Evolutionary conservation across 2,329 filamentous ascomycete species (phyloP), one percentile per base, ranked within the genome.

Genomic region (Arthrobotrys sphaeroides): DNA sequence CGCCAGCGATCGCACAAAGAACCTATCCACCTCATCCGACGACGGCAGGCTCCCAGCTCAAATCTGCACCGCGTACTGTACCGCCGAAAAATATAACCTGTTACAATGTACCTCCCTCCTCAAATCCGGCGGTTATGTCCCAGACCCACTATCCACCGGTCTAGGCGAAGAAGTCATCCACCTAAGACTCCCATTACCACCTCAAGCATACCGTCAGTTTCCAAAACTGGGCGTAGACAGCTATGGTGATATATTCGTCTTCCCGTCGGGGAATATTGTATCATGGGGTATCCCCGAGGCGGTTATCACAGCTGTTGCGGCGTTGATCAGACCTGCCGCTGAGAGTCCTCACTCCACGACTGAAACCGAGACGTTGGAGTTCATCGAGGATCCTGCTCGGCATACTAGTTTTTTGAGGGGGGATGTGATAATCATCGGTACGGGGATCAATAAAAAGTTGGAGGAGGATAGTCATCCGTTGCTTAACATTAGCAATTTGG

Each of bases 261-360:
- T 99, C 78, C 93, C 94, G 6, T 97, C 94, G 0, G 95, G 95
- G 9, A 96, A 94, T 10, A 87, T 98, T 5, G 95, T 98, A 4
- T 90, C 92, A 22, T 99, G 95, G 95, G 91, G 92, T 3, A 86
- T 97, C 0, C 90, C 92, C 0, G 88, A 93, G 75, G 88, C 90
- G 69, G 88, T 93, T 16, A 90, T 93, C 13, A 86, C 86, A 18
- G 87, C 87, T 55, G 84, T 93, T 22, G 90, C 91, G 3, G 91
- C 91, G 6, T 88, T 87, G 68, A 89, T 98, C 10, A 86, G 92
- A 18, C 87, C 89, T 0, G 93, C 94, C 0, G 92, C 94, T 12
- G 87, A 91, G 78, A 89, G 90, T 60, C 88, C 91, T 1, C 91
- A 96, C 81, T 68, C 45, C 0, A 85, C 88, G 20, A 85, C 93